Percentiles rank a stretch among this genome's conserved stretches.
Conservation (phyloP, 148 eudicot genomes). For the Chenopodium berlandieri region DNA sequence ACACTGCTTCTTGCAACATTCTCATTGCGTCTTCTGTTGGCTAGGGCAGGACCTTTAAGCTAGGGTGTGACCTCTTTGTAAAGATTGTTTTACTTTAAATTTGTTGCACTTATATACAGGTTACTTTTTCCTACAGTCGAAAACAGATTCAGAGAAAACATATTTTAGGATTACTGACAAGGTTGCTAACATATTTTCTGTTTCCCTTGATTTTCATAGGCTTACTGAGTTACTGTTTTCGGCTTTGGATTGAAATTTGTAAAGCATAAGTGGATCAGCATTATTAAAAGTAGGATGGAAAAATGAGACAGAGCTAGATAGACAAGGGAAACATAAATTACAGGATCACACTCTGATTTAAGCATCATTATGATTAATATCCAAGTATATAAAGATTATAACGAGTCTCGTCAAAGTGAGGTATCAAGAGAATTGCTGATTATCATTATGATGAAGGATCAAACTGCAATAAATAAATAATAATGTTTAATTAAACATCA, state of each 20-base stretch:
- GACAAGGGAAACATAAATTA: neutral
- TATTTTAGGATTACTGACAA: neutral
- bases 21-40: constrained; percentile 56
- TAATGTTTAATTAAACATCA: neutral
- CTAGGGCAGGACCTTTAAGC: constrained; percentile 37
- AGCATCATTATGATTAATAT: neutral
- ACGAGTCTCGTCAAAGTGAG: neutral
- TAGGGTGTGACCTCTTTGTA: neutral
- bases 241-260: neutral
- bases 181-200: no score
- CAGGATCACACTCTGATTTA: neutral
- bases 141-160: neutral
- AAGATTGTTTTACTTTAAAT: neutral
- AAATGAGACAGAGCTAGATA: neutral
- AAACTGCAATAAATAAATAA: neutral
- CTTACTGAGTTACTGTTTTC: neutral
- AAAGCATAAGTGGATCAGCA: neutral
- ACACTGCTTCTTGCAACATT: constrained; percentile 54
- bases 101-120: neutral
- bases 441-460: neutral
- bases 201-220: no score
- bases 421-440: neutral
- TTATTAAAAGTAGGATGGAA: neutral
- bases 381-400: neutral
- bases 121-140: neutral